phyloP scores from a whole-genome alignment of 116 monocot genomes.

The Iris pallida region DNA sequence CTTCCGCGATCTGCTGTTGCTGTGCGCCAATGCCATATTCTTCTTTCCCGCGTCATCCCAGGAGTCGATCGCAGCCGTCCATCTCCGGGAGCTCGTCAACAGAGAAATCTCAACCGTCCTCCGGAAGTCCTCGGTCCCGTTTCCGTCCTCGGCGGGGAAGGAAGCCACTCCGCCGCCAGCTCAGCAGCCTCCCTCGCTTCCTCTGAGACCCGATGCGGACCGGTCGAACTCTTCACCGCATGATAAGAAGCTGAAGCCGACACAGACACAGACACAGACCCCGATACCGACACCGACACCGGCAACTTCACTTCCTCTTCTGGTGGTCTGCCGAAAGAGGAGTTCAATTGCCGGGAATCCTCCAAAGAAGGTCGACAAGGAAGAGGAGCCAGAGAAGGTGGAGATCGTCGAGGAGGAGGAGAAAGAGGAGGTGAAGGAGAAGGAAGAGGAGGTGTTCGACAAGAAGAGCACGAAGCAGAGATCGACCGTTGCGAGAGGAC shows the following conservation, averaged over 20 bases:
- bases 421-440: no score
- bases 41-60: constrained; percentile 59
- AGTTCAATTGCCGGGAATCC: constrained; percentile 43
- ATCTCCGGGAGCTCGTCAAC: constrained; percentile 38
- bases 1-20: constrained; percentile 76
- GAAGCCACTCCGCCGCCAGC: constrained; percentile 1
- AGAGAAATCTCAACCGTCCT: constrained; percentile 31
- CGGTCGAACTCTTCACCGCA: no score
- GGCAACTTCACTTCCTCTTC: no score
- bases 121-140: not conserved
- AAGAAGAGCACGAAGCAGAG: no score
- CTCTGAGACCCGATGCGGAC: no score
- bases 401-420: no score
- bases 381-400: no score
- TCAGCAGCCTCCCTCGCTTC: not conserved
- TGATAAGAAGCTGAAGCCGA: constrained; percentile 31
- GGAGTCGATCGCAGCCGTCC: constrained; percentile 43
- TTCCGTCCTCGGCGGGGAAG: not conserved
- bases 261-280: constrained; percentile 11
- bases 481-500: no score
- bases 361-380: constrained; percentile 5
- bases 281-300: constrained; percentile 4
- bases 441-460: no score
- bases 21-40: constrained; percentile 73
- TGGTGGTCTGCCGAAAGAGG: constrained; percentile 50